Evolutionary conservation across 768 basidiomycete species (phyloP).

Genomic region (Leccinum olivaceopallidum): DNA sequence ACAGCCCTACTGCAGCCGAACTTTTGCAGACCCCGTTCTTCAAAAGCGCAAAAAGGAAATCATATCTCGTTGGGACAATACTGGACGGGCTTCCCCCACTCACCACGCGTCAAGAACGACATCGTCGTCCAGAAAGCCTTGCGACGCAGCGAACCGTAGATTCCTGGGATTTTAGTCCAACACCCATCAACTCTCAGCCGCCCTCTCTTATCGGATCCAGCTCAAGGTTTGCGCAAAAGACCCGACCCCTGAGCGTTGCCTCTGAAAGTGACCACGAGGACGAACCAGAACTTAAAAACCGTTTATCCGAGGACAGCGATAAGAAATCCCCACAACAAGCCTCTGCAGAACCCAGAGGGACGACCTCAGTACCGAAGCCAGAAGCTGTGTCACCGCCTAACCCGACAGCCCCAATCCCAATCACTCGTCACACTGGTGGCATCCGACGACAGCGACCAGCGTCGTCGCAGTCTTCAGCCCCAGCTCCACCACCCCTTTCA

Average conservation of each 20-base stretch:
- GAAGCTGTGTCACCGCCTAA: background rate
- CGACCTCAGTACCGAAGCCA: background rate
- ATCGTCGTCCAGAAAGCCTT: constrained; percentile 39
- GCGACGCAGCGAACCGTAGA: constrained; percentile 56
- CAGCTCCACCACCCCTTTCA: constrained; percentile 1
- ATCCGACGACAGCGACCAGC: background rate
- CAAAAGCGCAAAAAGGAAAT: constrained; percentile 73
- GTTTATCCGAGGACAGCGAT: constrained; percentile 5
- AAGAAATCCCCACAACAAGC: constrained; percentile 1
- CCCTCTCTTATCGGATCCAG: constrained; percentile 10
- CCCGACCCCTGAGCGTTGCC: constrained; percentile 4
- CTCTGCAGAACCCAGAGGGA: background rate
- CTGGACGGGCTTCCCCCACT: constrained; percentile 76
- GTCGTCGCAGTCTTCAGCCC: constrained; percentile 2
- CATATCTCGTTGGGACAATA: constrained; percentile 75
- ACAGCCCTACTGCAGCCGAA: constrained; percentile 74
- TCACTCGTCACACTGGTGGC: background rate
- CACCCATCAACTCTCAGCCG: constrained; percentile 42
- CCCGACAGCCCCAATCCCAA: constrained; percentile 8
- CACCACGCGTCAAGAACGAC: constrained; percentile 69
- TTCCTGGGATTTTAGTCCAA: constrained; percentile 75
- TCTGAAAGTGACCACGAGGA: constrained; percentile 8
- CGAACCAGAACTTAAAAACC: constrained; percentile 2
- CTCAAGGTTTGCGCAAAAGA: constrained; percentile 8
- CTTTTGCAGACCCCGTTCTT: constrained; percentile 82